phyloP scores from a whole-genome alignment of 106 monocot species.

The Vanilla planifolia region DNA sequence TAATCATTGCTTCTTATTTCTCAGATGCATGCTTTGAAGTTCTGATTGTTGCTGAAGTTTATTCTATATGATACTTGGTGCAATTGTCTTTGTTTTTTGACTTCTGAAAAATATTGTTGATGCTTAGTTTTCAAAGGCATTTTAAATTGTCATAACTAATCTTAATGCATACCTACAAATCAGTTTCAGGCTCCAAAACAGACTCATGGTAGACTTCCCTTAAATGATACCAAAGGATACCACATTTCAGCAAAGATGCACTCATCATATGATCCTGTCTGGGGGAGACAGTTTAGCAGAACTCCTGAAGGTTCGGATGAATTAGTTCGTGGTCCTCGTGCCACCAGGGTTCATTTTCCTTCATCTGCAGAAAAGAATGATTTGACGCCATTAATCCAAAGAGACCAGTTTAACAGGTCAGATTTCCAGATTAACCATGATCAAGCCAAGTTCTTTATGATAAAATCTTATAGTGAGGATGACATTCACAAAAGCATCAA shows the following conservation, averaged over 20 bases:
- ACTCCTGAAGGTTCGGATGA: constrained; percentile 19
- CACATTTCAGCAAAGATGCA: constrained; percentile 9
- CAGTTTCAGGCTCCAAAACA: constrained; percentile 13
- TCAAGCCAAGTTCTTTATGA: constrained; percentile 87
- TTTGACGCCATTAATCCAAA: constrained; percentile 1
- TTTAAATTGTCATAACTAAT: background rate
- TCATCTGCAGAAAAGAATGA: constrained; percentile 16
- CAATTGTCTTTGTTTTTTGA: too few relatives aligned
- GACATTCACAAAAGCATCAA: constrained; percentile 90
- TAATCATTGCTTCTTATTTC: too few relatives aligned
- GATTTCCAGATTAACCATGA: constrained; percentile 63
- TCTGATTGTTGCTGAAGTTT: too few relatives aligned
- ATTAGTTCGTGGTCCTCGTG: constrained; percentile 58
- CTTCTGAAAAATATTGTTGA: too few relatives aligned
- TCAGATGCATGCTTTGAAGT: too few relatives aligned
- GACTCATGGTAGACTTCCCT: constrained; percentile 5
- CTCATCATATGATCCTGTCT: constrained; percentile 13
- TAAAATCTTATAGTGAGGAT: constrained; percentile 86
- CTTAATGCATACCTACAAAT: background rate
- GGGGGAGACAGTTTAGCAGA: constrained; percentile 8
- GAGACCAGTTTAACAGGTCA: constrained; percentile 42
- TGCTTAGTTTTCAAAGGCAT: too few relatives aligned
- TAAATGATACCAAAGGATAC: constrained; percentile 6
- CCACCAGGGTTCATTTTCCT: constrained; percentile 20
- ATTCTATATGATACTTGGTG: too few relatives aligned